Evolutionary conservation across 768 basidiomycete genomes (phyloP), one percentile per base, ranked within the genome.

Genomic region (Lyophyllum decastes): DNA sequence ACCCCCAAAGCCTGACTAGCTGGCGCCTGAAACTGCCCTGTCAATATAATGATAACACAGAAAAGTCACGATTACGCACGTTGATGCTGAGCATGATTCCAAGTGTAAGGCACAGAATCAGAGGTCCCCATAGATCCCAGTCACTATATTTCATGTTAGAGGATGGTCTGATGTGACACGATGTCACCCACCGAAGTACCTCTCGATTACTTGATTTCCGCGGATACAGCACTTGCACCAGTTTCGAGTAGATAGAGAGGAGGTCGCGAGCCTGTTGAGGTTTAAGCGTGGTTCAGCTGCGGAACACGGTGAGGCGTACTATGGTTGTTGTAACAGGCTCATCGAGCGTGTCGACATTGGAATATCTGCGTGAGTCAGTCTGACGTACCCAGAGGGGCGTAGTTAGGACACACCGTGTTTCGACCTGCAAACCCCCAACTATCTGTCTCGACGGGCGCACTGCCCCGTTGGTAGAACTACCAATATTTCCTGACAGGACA

Each of bases 61-160:
- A 34, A 38, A 30, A 27, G 21, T 14, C 33, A 49, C n/a, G n/a
- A 35, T 11, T n/a, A 63, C 82, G 51, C 67, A 92, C 94, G 70
- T 92, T 92, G 46, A 94, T 74, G 67, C 92, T 94, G 19, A 96
- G 82, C 79, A 95, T 88, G 44, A 93, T 88, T 52, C 88, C 90
- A 12, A 95, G 82, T 40, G 83, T 70, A 53, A 95, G 79, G 64
- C 89, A 93, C 40, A 95, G 80, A 24, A 98, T 80, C 2, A 98
- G 79, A 11, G 95, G 95, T 2, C 95, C 95, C 96, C 96, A 98
- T 24, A 98, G 81, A 73, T 98, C 96, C 96, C 95, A 98, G 69
- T 98, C 95, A 61, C 94, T 94, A 67, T 11, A 12, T 22, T 26
- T 17, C 21, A 40, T 45, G 14, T 53, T 11, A 59, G 38, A 33